Conservation (phyloP, 441 rosid genomes). For the Heliophila coronopifolia region DNA sequence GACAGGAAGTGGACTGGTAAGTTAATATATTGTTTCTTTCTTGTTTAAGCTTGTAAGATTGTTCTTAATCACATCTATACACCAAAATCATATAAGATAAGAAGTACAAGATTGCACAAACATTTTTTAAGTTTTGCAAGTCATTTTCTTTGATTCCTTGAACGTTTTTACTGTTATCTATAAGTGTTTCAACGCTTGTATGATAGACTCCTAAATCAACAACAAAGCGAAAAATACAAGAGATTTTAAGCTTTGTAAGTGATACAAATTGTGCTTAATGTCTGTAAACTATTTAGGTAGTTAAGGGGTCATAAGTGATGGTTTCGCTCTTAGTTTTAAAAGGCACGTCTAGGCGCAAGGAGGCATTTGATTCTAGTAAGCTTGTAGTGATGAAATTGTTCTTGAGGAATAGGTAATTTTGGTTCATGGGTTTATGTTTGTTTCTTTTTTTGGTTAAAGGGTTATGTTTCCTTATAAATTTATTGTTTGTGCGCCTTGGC, state of each 20-base stretch:
- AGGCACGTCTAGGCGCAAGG: too few relatives aligned
- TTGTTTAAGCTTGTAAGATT: too few relatives aligned
- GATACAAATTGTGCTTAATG: not conserved
- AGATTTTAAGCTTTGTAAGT: not conserved
- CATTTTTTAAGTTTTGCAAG: not conserved
- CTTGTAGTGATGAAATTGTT: too few relatives aligned
- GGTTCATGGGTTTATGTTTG: too few relatives aligned
- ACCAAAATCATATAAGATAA: not conserved
- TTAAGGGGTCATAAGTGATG: not conserved
- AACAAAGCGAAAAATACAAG: not conserved
- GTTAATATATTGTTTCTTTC: not conserved
- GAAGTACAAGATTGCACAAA: not conserved
- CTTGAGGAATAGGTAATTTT: too few relatives aligned
- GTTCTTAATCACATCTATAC: not conserved
- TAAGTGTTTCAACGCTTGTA: not conserved
- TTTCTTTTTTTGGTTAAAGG: too few relatives aligned
- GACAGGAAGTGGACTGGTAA: slow-evolving; percentile 94
- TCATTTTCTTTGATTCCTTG: not conserved
- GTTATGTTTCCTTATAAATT: too few relatives aligned
- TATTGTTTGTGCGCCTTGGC: too few relatives aligned
- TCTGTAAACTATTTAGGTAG: not conserved
- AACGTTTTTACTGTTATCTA: not conserved
- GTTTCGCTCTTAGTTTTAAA: too few relatives aligned
- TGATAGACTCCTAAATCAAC: not conserved
- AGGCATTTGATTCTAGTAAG: too few relatives aligned